Conservation (phyloP, 768 basidiomycete genomes). For the Glaciozyma martinii region DNA sequence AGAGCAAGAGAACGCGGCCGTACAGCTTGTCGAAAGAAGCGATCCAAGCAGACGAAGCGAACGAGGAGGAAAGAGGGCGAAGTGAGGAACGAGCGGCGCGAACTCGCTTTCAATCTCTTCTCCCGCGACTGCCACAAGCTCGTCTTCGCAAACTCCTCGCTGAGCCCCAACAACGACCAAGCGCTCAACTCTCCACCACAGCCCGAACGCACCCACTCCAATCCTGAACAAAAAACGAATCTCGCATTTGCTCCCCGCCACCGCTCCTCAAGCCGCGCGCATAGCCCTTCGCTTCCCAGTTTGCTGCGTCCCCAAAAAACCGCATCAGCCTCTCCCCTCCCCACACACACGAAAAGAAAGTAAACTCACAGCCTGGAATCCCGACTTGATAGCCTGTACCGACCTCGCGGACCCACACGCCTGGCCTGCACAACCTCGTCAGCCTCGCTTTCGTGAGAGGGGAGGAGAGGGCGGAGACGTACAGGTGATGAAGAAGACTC, state of each 20-base stretch:
- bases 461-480: conserved; percentile 38
- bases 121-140: too few relatives aligned
- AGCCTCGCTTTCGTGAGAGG: neutral
- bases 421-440: conserved; percentile 61
- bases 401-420: conserved; percentile 82
- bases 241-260: neutral
- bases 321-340: neutral
- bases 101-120: too few relatives aligned
- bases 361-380: neutral
- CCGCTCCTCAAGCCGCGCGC: neutral
- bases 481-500: conserved; percentile 76
- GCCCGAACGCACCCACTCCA: too few relatives aligned
- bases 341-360: too few relatives aligned
- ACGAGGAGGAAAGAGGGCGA: too few relatives aligned
- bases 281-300: neutral
- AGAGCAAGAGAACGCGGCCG: too few relatives aligned
- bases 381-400: conserved; percentile 77
- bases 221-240: neutral
- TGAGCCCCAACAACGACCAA: too few relatives aligned
- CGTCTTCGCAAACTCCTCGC: too few relatives aligned
- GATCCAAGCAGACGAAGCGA: too few relatives aligned
- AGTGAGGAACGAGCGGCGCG: too few relatives aligned
- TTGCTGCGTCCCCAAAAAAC: neutral
- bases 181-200: too few relatives aligned
- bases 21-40: too few relatives aligned